phyloP scores from a whole-genome alignment of 2,329 filamentous ascomycete genomes.

The Capronia americana region DNA sequence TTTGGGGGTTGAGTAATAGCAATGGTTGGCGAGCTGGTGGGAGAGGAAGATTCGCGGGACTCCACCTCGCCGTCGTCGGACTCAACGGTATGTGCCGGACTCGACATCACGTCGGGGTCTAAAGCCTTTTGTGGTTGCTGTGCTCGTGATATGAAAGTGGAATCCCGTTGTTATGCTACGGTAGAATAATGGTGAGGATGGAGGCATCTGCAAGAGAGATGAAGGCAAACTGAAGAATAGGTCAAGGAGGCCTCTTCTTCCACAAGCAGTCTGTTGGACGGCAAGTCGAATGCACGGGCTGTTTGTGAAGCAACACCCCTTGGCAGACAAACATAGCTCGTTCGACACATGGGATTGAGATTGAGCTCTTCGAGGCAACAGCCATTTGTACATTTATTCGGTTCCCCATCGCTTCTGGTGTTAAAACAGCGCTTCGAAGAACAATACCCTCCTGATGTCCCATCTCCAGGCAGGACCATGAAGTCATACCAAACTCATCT shows the following conservation, averaged over 20 bases:
- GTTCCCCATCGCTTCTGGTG: neutral
- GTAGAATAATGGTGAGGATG: neutral
- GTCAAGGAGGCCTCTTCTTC: neutral
- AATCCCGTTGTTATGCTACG: neutral
- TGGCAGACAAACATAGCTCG: neutral
- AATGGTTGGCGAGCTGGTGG: too few species aligned
- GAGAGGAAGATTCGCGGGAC: neutral
- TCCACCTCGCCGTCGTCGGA: neutral
- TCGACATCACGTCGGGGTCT: neutral
- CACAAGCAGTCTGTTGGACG: neutral
- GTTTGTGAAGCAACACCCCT: neutral
- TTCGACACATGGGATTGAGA: neutral
- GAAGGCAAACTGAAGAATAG: neutral
- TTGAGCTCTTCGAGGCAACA: neutral
- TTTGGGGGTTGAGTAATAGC: neutral
- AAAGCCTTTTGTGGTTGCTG: neutral
- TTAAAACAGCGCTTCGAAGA: neutral
- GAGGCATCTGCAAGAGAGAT: neutral
- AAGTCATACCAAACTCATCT: neutral
- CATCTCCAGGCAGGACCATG: neutral
- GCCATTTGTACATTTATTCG: neutral
- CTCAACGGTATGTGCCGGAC: neutral
- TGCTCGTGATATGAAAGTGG: neutral
- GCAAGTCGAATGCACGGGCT: neutral
- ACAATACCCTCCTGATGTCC: neutral